phyloP scores from a whole-genome alignment of 805 yeast species.

The Metschnikowia anglica region DNA sequence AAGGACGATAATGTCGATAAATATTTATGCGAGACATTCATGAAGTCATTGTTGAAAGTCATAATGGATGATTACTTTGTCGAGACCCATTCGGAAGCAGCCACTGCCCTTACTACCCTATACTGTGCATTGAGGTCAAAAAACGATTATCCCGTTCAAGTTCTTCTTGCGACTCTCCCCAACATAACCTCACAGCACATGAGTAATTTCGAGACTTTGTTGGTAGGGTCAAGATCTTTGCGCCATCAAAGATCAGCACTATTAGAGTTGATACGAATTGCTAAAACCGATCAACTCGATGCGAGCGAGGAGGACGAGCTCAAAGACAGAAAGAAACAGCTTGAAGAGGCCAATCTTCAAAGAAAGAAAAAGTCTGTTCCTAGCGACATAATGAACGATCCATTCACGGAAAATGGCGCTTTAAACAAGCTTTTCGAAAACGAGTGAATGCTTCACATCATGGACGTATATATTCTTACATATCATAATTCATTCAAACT shows the following conservation, averaged over 20 bases:
- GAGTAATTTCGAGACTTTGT: conserved; percentile 58
- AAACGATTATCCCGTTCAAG: conserved; percentile 65
- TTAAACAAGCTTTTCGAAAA: conserved; percentile 58
- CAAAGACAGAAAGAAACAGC: conserved; percentile 52
- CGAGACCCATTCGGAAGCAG: conserved; percentile 89
- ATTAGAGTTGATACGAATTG: conserved; percentile 68
- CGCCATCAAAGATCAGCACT: conserved; percentile 81
- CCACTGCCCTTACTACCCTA: conserved; percentile 79
- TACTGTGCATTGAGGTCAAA: conserved; percentile 72
- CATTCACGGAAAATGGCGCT: conserved; percentile 69
- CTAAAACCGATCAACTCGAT: conserved; percentile 42
- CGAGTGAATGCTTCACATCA: conserved; percentile 20
- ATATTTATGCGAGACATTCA: conserved; percentile 61
- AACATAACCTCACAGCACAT: conserved; percentile 56
- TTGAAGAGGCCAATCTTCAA: conserved; percentile 45
- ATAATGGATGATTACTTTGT: conserved; percentile 72
- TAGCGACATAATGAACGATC: conserved; percentile 65
- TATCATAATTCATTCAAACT: background rate
- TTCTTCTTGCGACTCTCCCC: conserved; percentile 54
- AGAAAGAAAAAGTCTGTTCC: conserved; percentile 46
- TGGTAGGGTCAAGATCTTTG: conserved; percentile 63
- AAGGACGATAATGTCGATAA: conserved; percentile 75
- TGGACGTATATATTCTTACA: background rate
- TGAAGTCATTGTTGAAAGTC: conserved; percentile 66
- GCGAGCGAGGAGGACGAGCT: conserved; percentile 34